Conservation (phyloP, 768 basidiomycete genomes). For the Lactarius hatsudake region DNA sequence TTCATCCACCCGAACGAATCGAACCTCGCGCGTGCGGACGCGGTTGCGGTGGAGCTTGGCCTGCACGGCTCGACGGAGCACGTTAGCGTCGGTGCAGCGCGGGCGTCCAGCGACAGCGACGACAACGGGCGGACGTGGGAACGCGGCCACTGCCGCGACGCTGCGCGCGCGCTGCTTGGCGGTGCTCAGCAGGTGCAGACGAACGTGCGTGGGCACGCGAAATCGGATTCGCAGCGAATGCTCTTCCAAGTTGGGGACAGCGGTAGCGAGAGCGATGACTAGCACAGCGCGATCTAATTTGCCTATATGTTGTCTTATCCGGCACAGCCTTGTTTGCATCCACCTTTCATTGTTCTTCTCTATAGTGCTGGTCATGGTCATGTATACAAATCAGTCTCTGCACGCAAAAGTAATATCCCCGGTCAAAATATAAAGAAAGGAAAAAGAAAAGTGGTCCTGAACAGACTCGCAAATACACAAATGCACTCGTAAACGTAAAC, state of each 20-base stretch:
- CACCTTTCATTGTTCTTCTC: neutral
- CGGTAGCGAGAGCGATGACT: slow-evolving; percentile 23
- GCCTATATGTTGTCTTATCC: neutral
- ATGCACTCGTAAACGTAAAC: neutral
- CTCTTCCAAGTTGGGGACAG: slow-evolving; percentile 25
- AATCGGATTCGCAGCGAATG: slow-evolving; percentile 17
- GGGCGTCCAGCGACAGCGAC: slow-evolving; percentile 37
- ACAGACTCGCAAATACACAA: neutral
- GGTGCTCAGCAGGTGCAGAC: slow-evolving; percentile 22
- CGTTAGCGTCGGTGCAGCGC: slow-evolving; percentile 38
- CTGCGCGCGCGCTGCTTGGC: slow-evolving; percentile 46
- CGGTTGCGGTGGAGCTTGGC: slow-evolving; percentile 54
- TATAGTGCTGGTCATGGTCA: slow-evolving; percentile 3
- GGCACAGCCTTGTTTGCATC: neutral
- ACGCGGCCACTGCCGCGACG: slow-evolving; percentile 48
- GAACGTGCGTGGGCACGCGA: slow-evolving; percentile 4
- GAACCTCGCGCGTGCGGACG: slow-evolving; percentile 66
- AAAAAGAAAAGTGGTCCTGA: neutral
- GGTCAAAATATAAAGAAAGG: neutral
- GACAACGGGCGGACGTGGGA: slow-evolving; percentile 40
- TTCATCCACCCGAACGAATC: slow-evolving; percentile 63
- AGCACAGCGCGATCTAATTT: neutral
- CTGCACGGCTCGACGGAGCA: slow-evolving; percentile 48
- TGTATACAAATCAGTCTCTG: slow-evolving; percentile 16
- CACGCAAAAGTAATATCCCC: slow-evolving; percentile 6